Evolutionary conservation across 2,329 filamentous ascomycete genomes (phyloP).

Genomic region (Fusarium dlaminii): DNA sequence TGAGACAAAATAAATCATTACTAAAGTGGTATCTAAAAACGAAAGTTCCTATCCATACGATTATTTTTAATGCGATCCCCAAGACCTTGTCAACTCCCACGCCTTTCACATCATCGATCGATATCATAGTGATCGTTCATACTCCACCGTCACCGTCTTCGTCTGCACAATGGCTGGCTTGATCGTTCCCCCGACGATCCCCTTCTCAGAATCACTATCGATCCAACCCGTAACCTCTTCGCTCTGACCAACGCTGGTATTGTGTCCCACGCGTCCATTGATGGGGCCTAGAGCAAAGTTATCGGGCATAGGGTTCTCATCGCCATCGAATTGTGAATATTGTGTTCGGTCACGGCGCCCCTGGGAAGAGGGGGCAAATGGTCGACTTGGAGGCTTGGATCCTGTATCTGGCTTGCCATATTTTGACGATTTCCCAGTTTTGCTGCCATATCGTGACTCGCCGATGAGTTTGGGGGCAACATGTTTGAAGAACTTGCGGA

Average conservation of each 20-base stretch:
- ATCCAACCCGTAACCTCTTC: constrained; percentile 33
- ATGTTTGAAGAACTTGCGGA: constrained; percentile 52
- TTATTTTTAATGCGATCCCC: neutral
- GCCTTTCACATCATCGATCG: neutral
- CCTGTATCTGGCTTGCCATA: constrained; percentile 26
- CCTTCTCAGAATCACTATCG: constrained; percentile 37
- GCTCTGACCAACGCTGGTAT: constrained; percentile 17
- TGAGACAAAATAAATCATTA: neutral
- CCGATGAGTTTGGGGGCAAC: constrained; percentile 48
- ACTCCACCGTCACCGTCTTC: constrained; percentile 38
- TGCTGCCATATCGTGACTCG: constrained; percentile 38
- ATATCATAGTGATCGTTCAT: constrained; percentile 4
- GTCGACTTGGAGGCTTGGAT: constrained; percentile 16
- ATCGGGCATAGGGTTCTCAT: constrained; percentile 7
- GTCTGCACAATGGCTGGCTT: constrained; percentile 37
- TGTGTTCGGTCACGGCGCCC: constrained; percentile 28
- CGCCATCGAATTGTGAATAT: constrained; percentile 37
- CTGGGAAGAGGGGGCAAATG: constrained; percentile 13
- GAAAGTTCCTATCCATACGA: neutral
- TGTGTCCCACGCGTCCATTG: constrained; percentile 10
- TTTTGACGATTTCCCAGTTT: constrained; percentile 24
- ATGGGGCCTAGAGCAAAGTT: constrained; percentile 18
- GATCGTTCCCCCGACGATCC: constrained; percentile 10
- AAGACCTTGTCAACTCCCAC: neutral
- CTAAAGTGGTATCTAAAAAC: constrained; percentile 9